These are phyloP conservation scores for Penicillium samsonianum DNA, from an alignment of 495 filamentous ascomycete genomes.

Conservation along the genomic window DNA sequence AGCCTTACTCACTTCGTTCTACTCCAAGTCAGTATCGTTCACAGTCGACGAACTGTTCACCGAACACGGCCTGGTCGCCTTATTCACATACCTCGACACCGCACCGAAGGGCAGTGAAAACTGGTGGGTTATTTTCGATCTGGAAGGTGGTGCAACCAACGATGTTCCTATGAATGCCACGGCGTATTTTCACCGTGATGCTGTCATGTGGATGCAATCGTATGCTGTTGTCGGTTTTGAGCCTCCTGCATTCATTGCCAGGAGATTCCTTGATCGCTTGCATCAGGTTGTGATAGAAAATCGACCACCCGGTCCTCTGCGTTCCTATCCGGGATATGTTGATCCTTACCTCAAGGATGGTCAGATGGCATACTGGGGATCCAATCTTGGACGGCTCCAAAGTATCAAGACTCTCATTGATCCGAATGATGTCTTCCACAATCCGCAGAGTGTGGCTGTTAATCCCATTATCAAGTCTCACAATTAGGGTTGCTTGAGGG, in stretches of 20 bases:
- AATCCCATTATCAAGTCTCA: background rate
- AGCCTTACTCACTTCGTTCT: constrained; percentile 42
- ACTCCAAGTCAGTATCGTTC: constrained; percentile 53
- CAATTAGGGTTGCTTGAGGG: background rate
- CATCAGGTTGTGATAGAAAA: constrained; percentile 37
- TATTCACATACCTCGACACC: constrained; percentile 48
- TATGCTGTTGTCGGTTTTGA: constrained; percentile 46
- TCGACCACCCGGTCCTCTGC: constrained; percentile 29
- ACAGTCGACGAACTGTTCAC: constrained; percentile 43
- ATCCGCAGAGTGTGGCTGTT: constrained; percentile 55
- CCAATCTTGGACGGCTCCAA: constrained; percentile 52
- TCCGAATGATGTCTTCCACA: constrained; percentile 61
- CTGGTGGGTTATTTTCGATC: constrained; percentile 47
- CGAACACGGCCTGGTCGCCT: constrained; percentile 34
- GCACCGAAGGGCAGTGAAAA: constrained; percentile 45
- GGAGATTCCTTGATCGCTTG: constrained; percentile 46
- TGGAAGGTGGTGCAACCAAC: constrained; percentile 46
- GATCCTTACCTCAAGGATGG: constrained; percentile 56
- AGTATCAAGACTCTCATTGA: constrained; percentile 57
- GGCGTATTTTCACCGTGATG: constrained; percentile 47
- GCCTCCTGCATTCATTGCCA: constrained; percentile 25
- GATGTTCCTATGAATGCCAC: constrained; percentile 43
- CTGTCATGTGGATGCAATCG: constrained; percentile 47
- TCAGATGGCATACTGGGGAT: constrained; percentile 56
- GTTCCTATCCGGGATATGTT: constrained; percentile 70